phyloP scores from a whole-genome alignment of 257 asterid genomes.

The Plantago major region DNA sequence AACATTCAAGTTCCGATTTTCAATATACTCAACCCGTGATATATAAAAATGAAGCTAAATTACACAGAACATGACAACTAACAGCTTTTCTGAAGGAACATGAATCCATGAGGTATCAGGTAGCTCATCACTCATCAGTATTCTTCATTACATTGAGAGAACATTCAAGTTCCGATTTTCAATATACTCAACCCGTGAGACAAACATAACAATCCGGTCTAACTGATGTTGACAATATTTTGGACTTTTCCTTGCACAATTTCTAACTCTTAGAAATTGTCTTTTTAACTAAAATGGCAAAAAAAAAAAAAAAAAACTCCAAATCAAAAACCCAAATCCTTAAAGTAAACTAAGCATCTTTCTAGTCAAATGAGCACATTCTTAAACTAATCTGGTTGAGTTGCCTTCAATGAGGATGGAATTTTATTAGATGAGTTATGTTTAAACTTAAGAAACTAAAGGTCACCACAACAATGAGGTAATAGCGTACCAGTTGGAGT shows the following conservation, averaged over 20 bases:
- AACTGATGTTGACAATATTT: no score
- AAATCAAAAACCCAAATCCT: neutral
- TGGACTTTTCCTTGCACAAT: neutral
- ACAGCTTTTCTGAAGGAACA: conserved; percentile 1
- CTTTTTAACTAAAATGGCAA: no score
- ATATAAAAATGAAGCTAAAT: no score
- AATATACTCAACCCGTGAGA: no score
- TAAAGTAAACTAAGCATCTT: neutral
- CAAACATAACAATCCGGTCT: no score
- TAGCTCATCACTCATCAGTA: neutral
- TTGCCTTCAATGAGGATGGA: conserved; percentile 19
- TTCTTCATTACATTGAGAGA: neutral
- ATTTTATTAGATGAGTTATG: conserved; percentile 7
- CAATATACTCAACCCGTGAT: no score
- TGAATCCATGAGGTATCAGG: conserved; percentile 6
- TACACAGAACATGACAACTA: neutral
- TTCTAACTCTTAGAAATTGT: no score
- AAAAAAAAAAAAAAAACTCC: no score
- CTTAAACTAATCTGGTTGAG: conserved; percentile 1
- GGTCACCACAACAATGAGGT: conserved; percentile 16
- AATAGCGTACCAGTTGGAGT: conserved; percentile 89
- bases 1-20: neutral
- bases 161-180: neutral
- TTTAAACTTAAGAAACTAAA: conserved; percentile 6
- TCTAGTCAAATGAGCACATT: conserved; percentile 3